Base-by-base conservation (phyloP, 805 yeast species). In the Nakazawaea populi region DNA sequence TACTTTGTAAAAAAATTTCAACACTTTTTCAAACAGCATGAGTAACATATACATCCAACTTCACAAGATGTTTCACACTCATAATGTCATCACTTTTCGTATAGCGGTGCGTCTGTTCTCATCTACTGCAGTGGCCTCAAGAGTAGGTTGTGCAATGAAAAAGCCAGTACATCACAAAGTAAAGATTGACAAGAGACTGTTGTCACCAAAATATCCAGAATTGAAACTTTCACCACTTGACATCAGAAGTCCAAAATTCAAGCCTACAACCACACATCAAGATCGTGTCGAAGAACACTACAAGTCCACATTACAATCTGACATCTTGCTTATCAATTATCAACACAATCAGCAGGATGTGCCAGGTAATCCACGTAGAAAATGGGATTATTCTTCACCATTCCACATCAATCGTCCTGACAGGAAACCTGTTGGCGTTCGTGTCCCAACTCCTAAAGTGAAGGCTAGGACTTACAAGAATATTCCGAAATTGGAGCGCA, bases 131-230 rank as follows among this genome's bases (percentile, higher is more conserved):
- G 71, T 58, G 47, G 69, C 61, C 38, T 69, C 68, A 52, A 77
- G 70, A 65, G 77, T 77, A 46, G 85, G 82, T 32, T 80, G 77
- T 65, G 85, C 95, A 39, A 77, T 88, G 47, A 91, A 89, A 37
- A 80, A 85, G 47, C 98, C 99, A 1, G 95, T 92, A 12, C 99
- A 94, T 67, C 99, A 94, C 68, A 76, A 80, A 53, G 87, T 92
- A 42, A 81, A 80, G 57, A 82, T 89, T 62, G 77, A 80, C 60
- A 94, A 94, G 66, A 70, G 82, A 38, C 79, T 79, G 49, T 76
- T 92, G 46, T 85, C 91, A 37, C 90, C 92, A 52, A 74, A 84
- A 54, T 87, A 83, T 66, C 81, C 86, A 48, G 87, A 81, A 39
- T 68, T 88, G 52, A 78, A 86, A 55, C 69, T 76, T 46, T 79